These are phyloP conservation scores for Syzygium grande DNA, from an alignment of 345 rosid species.

Conservation along the genomic window DNA sequence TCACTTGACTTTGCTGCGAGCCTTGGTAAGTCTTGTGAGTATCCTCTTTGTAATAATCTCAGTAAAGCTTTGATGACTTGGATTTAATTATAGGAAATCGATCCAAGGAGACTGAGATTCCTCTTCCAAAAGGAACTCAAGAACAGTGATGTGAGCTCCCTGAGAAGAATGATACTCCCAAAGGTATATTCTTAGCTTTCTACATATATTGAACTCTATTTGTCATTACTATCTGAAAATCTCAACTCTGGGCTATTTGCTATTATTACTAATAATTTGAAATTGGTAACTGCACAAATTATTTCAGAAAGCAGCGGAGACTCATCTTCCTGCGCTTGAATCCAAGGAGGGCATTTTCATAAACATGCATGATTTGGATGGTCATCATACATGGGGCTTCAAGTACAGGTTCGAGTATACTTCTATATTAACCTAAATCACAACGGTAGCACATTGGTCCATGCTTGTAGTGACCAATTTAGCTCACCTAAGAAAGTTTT, in stretches of 20 bases:
- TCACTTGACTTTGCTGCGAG: neutral
- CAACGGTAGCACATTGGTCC: neutral
- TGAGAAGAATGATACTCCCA: conserved; percentile 89
- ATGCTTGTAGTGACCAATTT: neutral
- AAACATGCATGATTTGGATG: conserved; percentile 76
- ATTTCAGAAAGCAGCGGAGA: conserved; percentile 84
- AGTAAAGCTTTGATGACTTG: neutral
- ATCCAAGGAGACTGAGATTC: conserved; percentile 60
- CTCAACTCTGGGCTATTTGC: neutral
- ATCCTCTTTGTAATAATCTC: neutral
- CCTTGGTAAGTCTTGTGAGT: neutral
- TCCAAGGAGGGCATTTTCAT: conserved; percentile 82
- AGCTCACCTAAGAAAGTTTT: neutral
- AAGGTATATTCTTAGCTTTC: conserved; percentile 38
- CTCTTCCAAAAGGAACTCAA: conserved; percentile 90
- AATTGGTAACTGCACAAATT: neutral
- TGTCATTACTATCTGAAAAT: neutral
- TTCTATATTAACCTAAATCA: neutral
- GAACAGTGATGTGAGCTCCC: conserved; percentile 92
- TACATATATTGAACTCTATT: neutral
- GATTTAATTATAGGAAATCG: conserved; percentile 37
- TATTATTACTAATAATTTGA: neutral
- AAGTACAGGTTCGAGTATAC: conserved; percentile 60
- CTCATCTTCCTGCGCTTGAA: conserved; percentile 73
- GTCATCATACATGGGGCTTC: conserved; percentile 78